Conservation (phyloP, 768 basidiomycete genomes). For the Phylloporus rhodoxanthus region DNA sequence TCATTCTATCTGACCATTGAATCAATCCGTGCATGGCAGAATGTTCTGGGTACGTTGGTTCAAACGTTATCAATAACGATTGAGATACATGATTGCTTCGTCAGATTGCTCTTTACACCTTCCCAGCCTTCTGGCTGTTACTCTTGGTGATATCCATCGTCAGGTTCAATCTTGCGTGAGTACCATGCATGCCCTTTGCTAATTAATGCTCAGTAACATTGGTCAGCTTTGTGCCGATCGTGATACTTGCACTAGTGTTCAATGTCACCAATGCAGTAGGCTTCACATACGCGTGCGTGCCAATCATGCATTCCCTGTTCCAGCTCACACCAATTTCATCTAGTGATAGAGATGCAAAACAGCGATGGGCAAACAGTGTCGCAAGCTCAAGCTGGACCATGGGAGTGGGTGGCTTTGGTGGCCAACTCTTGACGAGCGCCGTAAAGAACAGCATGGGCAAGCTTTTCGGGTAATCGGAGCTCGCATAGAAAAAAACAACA, state of each 20-base stretch:
- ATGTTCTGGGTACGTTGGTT: conserved; percentile 80
- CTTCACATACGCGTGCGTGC: conserved; percentile 86
- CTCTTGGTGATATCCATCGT: conserved; percentile 85
- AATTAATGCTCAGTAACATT: conserved; percentile 6
- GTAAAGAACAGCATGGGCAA: conserved; percentile 77
- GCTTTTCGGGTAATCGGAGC: conserved; percentile 50
- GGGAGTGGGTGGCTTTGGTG: conserved; percentile 76
- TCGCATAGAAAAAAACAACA: conserved; percentile 8
- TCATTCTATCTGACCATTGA: conserved; percentile 3
- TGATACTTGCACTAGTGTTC: conserved; percentile 90
- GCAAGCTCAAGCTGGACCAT: conserved; percentile 66
- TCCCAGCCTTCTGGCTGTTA: conserved; percentile 82
- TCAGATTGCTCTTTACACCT: conserved; percentile 83
- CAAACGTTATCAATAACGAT: conserved; percentile 3
- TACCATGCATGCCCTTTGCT: conserved; percentile 13
- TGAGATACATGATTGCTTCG: conserved; percentile 11
- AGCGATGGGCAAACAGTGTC: conserved; percentile 78
- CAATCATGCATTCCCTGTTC: conserved; percentile 2
- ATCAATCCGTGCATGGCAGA: conserved; percentile 35
- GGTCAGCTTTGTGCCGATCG: conserved; percentile 87
- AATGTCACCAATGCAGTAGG: conserved; percentile 94
- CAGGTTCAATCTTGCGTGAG: conserved; percentile 83
- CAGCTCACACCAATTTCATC: conserved; percentile 9
- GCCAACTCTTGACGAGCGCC: conserved; percentile 75
- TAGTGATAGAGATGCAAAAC: conserved; percentile 90